These are phyloP conservation scores for Staphylotrichum longicolle DNA, from an alignment of 495 filamentous ascomycete species.

Conservation along the genomic window DNA sequence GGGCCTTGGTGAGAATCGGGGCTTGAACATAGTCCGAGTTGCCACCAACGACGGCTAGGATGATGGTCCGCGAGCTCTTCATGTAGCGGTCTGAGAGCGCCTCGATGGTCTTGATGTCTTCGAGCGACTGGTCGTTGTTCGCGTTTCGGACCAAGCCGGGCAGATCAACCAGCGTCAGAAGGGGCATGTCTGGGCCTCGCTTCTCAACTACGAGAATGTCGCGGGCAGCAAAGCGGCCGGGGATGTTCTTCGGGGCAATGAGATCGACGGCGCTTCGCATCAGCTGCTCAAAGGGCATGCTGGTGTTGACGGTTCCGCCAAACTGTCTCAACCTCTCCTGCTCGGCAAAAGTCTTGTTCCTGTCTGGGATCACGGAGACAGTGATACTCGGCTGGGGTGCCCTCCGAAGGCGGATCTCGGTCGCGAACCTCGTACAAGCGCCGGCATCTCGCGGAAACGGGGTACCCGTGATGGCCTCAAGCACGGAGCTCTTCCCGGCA, in stretches of 20 bases:
- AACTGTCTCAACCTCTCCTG: constrained; percentile 47
- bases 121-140: constrained; percentile 46
- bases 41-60: constrained; percentile 53
- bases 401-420: constrained; percentile 53
- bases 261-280: constrained; percentile 38
- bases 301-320: constrained; percentile 35
- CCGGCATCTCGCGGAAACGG: constrained; percentile 64
- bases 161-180: constrained; percentile 57
- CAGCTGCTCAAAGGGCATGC: constrained; percentile 36
- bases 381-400: constrained; percentile 44
- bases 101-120: constrained; percentile 48
- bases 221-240: constrained; percentile 40
- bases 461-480: constrained; percentile 70
- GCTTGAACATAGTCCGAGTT: constrained; percentile 53
- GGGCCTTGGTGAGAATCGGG: constrained; percentile 46
- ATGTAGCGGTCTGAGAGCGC: constrained; percentile 50
- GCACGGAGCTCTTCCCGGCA: constrained; percentile 69
- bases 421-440: constrained; percentile 67
- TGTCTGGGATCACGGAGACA: constrained; percentile 54
- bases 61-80: constrained; percentile 50
- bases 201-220: constrained; percentile 55
- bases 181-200: constrained; percentile 50
- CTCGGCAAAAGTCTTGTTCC: constrained; percentile 34
- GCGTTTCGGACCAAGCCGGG: constrained; percentile 52
- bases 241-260: constrained; percentile 40